Conservation (phyloP, 1,284 basidiomycete species). For the Malassezia pachydermatis region DNA sequence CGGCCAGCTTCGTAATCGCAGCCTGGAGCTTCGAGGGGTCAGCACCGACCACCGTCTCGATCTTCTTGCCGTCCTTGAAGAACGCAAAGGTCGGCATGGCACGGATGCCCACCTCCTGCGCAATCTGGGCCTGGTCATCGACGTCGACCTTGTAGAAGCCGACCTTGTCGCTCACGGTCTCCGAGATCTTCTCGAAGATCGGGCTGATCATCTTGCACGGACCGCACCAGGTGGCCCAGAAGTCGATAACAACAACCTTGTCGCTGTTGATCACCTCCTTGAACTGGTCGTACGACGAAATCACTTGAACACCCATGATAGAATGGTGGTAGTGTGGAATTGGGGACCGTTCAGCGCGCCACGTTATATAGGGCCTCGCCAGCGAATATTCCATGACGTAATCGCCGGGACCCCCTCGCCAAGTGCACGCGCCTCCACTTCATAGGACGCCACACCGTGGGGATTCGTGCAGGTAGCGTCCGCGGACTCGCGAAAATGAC, state of each 20-base stretch:
- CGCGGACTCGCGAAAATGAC: too few relatives aligned
- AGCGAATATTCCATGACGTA: slow-evolving; percentile 4
- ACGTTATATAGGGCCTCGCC: too few relatives aligned
- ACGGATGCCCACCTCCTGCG: slow-evolving; percentile 62
- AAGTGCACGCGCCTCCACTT: too few relatives aligned
- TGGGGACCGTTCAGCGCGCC: too few relatives aligned
- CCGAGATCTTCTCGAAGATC: slow-evolving; percentile 63
- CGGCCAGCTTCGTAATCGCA: slow-evolving; percentile 20
- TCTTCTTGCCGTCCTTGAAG: slow-evolving; percentile 61
- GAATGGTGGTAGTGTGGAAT: too few relatives aligned
- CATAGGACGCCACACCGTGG: too few relatives aligned
- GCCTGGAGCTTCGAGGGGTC: slow-evolving; percentile 51
- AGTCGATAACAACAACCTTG: slow-evolving; percentile 42
- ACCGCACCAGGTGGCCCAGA: slow-evolving; percentile 49
- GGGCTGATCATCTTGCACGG: slow-evolving; percentile 66
- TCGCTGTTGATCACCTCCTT: slow-evolving; percentile 46
- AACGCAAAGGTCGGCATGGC: slow-evolving; percentile 71
- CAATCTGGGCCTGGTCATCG: slow-evolving; percentile 50
- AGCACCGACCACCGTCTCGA: slow-evolving; percentile 60
- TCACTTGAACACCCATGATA: slow-evolving; percentile 50
- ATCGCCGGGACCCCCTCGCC: too few relatives aligned
- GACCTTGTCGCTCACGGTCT: slow-evolving; percentile 49
- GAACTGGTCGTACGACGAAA: slow-evolving; percentile 56
- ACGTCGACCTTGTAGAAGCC: slow-evolving; percentile 65
- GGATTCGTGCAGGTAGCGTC: too few relatives aligned